Base-by-base conservation (phyloP, 805 yeast species). In the Maudiozyma pseudohumilis region DNA sequence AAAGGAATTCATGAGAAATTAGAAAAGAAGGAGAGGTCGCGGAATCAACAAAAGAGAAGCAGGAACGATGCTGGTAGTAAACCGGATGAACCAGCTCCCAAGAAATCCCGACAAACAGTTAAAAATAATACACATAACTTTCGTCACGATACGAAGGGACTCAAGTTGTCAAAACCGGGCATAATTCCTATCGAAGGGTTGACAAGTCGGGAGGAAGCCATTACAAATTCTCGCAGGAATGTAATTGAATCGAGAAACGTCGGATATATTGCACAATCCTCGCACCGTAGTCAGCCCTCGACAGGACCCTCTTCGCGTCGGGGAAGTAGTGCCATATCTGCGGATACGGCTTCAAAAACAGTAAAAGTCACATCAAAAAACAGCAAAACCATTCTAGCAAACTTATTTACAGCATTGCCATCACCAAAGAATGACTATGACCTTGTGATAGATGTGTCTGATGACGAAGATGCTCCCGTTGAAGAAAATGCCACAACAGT, bases 361-460 rank as follows among this genome's bases (percentile, higher is more conserved):
- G 19, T 11, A 9, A 7, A 3, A 15, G 16, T n/a, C 8, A 28
- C 3, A 3, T 5, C 20, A 28, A 17, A 29, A 19, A 6, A 9
- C 3, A 17, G 15, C 3, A 17, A 29, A 12, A 29, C 9, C n/a
- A n/a, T 12, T 26, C 16, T 50, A 3, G 27, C 40, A 3, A 42
- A 46, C 3, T 46, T 56, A 31, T 60, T 69, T 27, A 52, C 53
- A 1, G 33, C 42, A 1, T 45, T 68, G 16, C 71, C 74, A 1
- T 39, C 47, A n/a, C 71, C 74, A 0, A 59, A 58, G 41, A 70
- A 72, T 42, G 73, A 70, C 35, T 70, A 66, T 43, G 74, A 70
- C 39, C 53, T 70, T 7, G 46, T 55, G 1, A 42, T 57, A 3
- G 59, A 56, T 20, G 65, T 59, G 5, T 65, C 13, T 1, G 52